Evolutionary conservation across 2,329 filamentous ascomycete genomes (phyloP).

Genomic region (Botrytis cinerea): DNA sequence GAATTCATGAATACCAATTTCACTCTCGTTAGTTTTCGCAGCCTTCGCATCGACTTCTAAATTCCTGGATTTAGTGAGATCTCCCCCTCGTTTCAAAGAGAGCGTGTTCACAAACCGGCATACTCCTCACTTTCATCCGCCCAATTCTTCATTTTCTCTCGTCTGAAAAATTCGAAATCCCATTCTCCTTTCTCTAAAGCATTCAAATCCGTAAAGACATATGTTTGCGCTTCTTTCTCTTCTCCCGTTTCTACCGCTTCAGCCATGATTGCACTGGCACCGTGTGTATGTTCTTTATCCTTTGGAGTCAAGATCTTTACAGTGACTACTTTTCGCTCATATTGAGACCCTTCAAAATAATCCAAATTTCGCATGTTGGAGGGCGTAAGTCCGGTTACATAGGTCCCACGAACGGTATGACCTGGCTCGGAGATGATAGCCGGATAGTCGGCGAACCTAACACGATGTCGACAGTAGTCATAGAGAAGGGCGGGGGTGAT

Average conservation of each 20-base stretch:
- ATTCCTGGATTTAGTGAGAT: conserved; percentile 2
- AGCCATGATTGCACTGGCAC: neutral
- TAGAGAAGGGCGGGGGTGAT: conserved; percentile 76
- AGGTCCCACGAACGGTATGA: conserved; percentile 69
- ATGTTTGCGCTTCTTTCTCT: conserved; percentile 53
- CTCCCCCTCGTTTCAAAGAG: neutral
- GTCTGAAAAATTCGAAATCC: conserved; percentile 83
- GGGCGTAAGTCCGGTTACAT: conserved; percentile 76
- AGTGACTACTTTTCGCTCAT: conserved; percentile 57
- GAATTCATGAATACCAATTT: neutral
- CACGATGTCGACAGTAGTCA: conserved; percentile 69
- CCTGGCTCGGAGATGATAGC: conserved; percentile 63
- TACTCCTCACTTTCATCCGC: conserved; percentile 35
- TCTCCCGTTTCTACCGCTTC: conserved; percentile 27
- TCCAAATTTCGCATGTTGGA: conserved; percentile 77
- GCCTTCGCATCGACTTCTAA: conserved; percentile 18
- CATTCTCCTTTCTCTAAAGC: conserved; percentile 74
- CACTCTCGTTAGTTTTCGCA: neutral
- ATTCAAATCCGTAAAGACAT: conserved; percentile 59
- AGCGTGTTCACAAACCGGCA: conserved; percentile 27
- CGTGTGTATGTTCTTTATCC: neutral
- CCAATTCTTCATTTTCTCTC: conserved; percentile 66
- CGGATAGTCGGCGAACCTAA: conserved; percentile 74
- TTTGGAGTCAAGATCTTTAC: conserved; percentile 51
- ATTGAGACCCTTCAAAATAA: conserved; percentile 78